Percentiles rank a stretch among this genome's conserved stretches.
These are phyloP conservation scores for Vachellia pachyceras DNA, from an alignment of 306 rosid genomes.

Conservation along the genomic window DNA sequence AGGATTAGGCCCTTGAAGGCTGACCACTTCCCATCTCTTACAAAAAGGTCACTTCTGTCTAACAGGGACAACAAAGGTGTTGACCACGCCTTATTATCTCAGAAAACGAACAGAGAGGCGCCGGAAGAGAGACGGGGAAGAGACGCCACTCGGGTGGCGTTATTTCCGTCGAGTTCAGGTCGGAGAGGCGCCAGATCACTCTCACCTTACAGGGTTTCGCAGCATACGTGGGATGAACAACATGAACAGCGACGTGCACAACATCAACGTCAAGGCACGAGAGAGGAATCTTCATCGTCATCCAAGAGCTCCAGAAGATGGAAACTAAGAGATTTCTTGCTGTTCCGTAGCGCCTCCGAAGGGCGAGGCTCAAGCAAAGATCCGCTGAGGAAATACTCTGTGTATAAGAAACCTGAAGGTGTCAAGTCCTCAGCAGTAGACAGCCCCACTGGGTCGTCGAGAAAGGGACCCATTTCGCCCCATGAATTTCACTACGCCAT, in stretches of 20 bases:
- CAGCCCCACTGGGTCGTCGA: slow-evolving; percentile 23
- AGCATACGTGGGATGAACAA: slow-evolving; percentile 52
- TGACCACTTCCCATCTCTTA: neutral
- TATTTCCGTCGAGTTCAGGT: slow-evolving; percentile 43
- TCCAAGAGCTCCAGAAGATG: slow-evolving; percentile 63
- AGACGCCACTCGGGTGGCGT: slow-evolving; percentile 39
- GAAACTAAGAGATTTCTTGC: slow-evolving; percentile 73
- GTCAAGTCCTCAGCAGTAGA: slow-evolving; percentile 42
- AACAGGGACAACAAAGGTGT: slow-evolving; percentile 43
- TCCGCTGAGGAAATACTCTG: slow-evolving; percentile 58
- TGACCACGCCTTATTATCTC: slow-evolving; percentile 45
- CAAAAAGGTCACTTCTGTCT: slow-evolving; percentile 37
- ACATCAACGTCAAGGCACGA: slow-evolving; percentile 27
- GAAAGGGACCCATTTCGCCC: slow-evolving; percentile 60
- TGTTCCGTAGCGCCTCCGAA: slow-evolving; percentile 92
- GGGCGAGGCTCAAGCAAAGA: slow-evolving; percentile 76
- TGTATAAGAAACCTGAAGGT: slow-evolving; percentile 50
- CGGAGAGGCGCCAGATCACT: slow-evolving; percentile 67
- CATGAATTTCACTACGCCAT: slow-evolving; percentile 75
- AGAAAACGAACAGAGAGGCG: slow-evolving; percentile 42
- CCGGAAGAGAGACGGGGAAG: slow-evolving; percentile 61
- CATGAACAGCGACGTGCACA: slow-evolving; percentile 30
- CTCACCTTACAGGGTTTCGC: slow-evolving; percentile 68
- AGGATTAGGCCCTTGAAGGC: slow-evolving; percentile 57
- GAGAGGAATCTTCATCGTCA: slow-evolving; percentile 13